A percentile compares a stretch with the other conserved stretches of the same genome.
These are phyloP conservation scores for Rhodotorula mucilaginosa DNA, from an alignment of 1,284 basidiomycete genomes.

Conservation along the genomic window DNA sequence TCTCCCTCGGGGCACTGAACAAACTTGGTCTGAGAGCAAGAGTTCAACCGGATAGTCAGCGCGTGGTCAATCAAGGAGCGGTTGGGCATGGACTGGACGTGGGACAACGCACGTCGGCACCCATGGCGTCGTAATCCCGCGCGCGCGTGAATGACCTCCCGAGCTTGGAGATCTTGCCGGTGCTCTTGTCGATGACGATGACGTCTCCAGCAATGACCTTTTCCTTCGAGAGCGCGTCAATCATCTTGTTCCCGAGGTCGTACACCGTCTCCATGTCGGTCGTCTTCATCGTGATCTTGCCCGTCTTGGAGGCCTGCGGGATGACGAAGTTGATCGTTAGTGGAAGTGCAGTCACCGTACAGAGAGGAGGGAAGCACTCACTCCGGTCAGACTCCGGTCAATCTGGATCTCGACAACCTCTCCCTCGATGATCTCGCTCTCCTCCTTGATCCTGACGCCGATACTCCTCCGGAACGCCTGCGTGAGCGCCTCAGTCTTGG, in stretches of 20 bases:
- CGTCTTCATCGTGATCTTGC: constrained; percentile 95
- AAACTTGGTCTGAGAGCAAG: constrained; percentile 74
- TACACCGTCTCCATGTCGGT: constrained; percentile 99
- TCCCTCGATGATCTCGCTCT: constrained; percentile 95
- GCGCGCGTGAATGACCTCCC: constrained; percentile 93
- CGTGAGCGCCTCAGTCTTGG: constrained; percentile 95
- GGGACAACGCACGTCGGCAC: constrained; percentile 74
- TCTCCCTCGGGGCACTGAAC: constrained; percentile 98
- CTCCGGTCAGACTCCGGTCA: constrained; percentile 92
- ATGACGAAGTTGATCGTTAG: no score
- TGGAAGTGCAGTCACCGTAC: no score
- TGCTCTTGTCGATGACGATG: constrained; percentile 91
- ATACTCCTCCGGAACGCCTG: constrained; percentile 94
- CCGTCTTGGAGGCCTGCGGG: constrained; percentile 88
- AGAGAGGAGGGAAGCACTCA: constrained; percentile 53
- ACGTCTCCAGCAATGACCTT: constrained; percentile 96
- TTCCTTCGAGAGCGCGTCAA: constrained; percentile 92
- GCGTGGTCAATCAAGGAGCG: not conserved
- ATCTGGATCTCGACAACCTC: constrained; percentile 99
- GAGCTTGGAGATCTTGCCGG: constrained; percentile 94
- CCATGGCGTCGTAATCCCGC: constrained; percentile 98
- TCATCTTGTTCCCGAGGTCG: constrained; percentile 98
- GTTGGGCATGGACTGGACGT: not conserved
- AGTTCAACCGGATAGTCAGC: not conserved
- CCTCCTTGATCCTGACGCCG: constrained; percentile 95